These are phyloP conservation scores for Adansonia digitata DNA, from an alignment of 345 rosid species.

Conservation along the genomic window DNA sequence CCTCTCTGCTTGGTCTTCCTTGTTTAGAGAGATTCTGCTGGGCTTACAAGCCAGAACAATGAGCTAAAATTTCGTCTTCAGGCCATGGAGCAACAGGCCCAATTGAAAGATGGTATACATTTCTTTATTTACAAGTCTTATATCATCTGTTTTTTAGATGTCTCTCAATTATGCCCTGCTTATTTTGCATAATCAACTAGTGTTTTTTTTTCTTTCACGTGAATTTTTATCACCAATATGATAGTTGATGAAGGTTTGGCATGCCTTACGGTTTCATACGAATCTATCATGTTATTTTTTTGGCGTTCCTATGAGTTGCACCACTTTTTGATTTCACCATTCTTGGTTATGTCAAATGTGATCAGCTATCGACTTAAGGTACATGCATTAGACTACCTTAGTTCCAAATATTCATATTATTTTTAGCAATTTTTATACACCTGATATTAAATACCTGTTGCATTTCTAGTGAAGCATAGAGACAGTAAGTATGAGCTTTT, in stretches of 20 bases:
- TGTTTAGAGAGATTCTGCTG: conserved; percentile 46
- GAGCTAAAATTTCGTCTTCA: conserved; percentile 60
- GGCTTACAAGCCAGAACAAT: conserved; percentile 42
- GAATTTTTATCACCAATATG: neutral
- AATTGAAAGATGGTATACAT: conserved; percentile 45
- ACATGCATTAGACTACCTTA: neutral
- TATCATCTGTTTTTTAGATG: neutral
- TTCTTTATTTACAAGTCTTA: neutral
- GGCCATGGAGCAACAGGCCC: conserved; percentile 63
- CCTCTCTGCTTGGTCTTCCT: conserved; percentile 5
- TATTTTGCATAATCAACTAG: neutral
- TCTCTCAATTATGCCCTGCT: neutral
- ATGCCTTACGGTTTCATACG: neutral
- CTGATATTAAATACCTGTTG: neutral
- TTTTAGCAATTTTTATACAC: neutral
- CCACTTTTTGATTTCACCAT: neutral
- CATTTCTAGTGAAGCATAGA: neutral
- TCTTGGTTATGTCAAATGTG: neutral
- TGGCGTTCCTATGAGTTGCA: neutral
- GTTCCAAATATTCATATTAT: neutral
- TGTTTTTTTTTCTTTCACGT: neutral
- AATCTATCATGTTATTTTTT: neutral
- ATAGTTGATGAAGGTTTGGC: neutral
- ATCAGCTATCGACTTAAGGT: neutral
- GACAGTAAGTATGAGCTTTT: neutral